A percentile compares a stretch with the other conserved stretches of the same genome.
phyloP scores from a whole-genome alignment of 768 basidiomycete species.

The Pisolithus marmoratus region DNA sequence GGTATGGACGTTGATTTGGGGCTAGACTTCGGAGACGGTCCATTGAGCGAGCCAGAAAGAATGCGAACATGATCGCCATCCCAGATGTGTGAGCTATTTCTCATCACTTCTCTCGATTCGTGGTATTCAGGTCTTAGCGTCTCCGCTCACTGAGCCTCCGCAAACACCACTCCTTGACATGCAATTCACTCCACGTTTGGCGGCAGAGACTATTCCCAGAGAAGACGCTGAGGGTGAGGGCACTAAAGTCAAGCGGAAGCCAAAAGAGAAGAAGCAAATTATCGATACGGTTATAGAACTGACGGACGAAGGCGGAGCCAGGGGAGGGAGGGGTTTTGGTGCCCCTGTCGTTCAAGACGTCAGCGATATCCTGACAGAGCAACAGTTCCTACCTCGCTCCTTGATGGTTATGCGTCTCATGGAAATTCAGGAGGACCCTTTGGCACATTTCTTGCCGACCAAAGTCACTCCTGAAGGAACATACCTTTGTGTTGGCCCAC shows the following conservation, averaged over 20 bases:
- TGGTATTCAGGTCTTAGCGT: conserved; percentile 41
- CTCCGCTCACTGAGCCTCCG: conserved; percentile 71
- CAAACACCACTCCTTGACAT: conserved; percentile 69
- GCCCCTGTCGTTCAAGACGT: conserved; percentile 51
- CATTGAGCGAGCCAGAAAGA: conserved; percentile 40
- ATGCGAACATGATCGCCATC: conserved; percentile 57
- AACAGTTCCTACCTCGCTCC: conserved; percentile 82
- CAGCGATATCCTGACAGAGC: conserved; percentile 70
- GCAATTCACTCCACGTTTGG: conserved; percentile 43
- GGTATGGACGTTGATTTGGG: conserved; percentile 62
- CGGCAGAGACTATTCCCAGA: conserved; percentile 34
- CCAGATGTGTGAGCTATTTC: conserved; percentile 60
- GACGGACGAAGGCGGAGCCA: conserved; percentile 52
- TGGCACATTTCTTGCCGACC: conserved; percentile 81
- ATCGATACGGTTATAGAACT: conserved; percentile 90
- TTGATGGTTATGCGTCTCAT: conserved; percentile 79
- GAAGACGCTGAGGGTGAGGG: conserved; percentile 26
- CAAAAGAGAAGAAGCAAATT: conserved; percentile 78
- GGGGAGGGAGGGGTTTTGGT: conserved; percentile 51
- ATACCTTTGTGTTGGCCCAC: conserved; percentile 81
- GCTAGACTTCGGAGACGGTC: conserved; percentile 61
- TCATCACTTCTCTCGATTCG: background rate
- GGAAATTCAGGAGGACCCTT: conserved; percentile 80
- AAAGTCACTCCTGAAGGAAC: conserved; percentile 62
- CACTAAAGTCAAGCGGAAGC: conserved; percentile 43